Conservation (phyloP, 1,139 yeast genomes). For the Candida anutae region DNA sequence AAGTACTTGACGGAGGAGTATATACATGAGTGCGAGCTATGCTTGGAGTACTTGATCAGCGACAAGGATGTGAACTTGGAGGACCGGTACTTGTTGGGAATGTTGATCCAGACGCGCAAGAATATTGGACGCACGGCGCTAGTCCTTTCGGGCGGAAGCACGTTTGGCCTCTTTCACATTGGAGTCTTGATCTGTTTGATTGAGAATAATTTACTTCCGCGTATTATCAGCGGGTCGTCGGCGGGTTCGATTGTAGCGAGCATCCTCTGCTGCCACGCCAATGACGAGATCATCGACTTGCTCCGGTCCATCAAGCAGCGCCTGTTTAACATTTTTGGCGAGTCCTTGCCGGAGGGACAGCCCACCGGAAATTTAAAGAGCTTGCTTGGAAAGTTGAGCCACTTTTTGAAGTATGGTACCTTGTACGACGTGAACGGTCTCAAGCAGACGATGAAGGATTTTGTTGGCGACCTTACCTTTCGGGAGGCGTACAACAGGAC, state of each 20-base stretch:
- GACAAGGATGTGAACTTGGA: slow-evolving; percentile 44
- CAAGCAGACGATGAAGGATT: slow-evolving; percentile 62
- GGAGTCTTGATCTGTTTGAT: slow-evolving; percentile 81
- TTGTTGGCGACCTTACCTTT: slow-evolving; percentile 83
- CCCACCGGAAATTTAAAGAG: slow-evolving; percentile 26
- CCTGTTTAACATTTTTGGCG: slow-evolving; percentile 65
- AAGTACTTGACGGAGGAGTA: slow-evolving; percentile 78
- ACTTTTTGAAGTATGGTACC: slow-evolving; percentile 74
- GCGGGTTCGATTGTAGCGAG: slow-evolving; percentile 96
- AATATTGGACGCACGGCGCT: slow-evolving; percentile 92
- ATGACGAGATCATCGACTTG: slow-evolving; percentile 59
- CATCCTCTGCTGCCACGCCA: slow-evolving; percentile 71
- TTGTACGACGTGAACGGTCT: slow-evolving; percentile 77
- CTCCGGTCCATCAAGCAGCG: slow-evolving; percentile 46
- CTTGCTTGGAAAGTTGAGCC: slow-evolving; percentile 27
- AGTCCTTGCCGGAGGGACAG: slow-evolving; percentile 5
- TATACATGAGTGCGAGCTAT: slow-evolving; percentile 63
- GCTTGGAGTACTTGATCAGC: slow-evolving; percentile 44
- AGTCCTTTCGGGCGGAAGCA: slow-evolving; percentile 90
- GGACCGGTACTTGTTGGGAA: slow-evolving; percentile 62
- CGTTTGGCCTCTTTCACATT: slow-evolving; percentile 86
- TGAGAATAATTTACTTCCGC: slow-evolving; percentile 70
- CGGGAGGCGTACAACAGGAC: slow-evolving; percentile 54
- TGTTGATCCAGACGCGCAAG: slow-evolving; percentile 80
- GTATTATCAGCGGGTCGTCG: slow-evolving; percentile 90